Conservation (phyloP, 768 basidiomycete genomes). For the Lactarius sp. region DNA sequence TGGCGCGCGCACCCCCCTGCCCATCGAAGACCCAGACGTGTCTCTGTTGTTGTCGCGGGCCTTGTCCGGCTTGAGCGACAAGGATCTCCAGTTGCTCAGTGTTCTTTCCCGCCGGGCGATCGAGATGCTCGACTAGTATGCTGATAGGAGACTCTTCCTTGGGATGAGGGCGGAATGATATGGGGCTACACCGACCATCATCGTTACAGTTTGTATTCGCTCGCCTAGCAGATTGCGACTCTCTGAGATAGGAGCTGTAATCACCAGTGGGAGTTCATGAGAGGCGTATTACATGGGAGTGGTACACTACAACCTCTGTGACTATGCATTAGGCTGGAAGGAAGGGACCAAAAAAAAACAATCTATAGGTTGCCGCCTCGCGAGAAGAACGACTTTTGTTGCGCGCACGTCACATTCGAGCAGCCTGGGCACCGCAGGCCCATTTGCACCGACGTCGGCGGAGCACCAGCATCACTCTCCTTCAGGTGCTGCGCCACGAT, state of each 20-base stretch:
- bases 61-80: neutral
- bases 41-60: neutral
- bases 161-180: neutral
- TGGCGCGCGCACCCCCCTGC: neutral
- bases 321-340: too few species aligned
- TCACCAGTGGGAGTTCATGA: neutral
- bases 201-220: neutral
- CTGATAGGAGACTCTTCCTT: neutral
- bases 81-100: neutral
- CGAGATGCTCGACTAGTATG: neutral
- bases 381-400: conserved; percentile 88
- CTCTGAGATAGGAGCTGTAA: neutral
- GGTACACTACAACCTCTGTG: neutral
- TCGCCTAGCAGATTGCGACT: neutral
- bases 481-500: conserved; percentile 77
- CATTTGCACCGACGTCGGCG: conserved; percentile 74
- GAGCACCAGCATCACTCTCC: conserved; percentile 52
- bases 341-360: neutral
- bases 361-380: conserved; percentile 51
- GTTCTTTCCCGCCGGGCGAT: neutral
- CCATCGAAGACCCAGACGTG: neutral
- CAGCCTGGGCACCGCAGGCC: conserved; percentile 91
- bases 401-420: conserved; percentile 78
- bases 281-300: neutral
- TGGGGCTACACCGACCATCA: neutral